These are phyloP conservation scores for Symbiotaphrina buchneri DNA, from an alignment of 495 filamentous ascomycete genomes.

Conservation along the genomic window DNA sequence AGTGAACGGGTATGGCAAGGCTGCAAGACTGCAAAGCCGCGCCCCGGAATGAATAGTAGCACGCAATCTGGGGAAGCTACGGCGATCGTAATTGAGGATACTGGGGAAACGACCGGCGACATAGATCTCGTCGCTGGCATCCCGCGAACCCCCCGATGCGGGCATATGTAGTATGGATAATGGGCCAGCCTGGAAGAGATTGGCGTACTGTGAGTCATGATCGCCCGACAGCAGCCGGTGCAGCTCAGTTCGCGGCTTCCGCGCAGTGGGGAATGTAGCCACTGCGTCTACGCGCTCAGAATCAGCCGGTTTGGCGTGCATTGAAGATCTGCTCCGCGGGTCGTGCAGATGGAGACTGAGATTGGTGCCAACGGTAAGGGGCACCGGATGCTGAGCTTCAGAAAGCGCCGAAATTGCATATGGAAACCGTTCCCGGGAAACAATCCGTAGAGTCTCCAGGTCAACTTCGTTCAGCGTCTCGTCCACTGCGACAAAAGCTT, in stretches of 20 bases:
- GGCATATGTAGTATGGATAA: slow-evolving; percentile 62
- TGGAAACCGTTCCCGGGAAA: slow-evolving; percentile 52
- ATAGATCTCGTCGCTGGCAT: slow-evolving; percentile 41
- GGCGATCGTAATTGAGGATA: slow-evolving; percentile 73
- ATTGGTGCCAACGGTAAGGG: slow-evolving; percentile 71
- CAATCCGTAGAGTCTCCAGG: slow-evolving; percentile 47
- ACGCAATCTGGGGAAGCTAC: slow-evolving; percentile 59
- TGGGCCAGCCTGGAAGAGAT: slow-evolving; percentile 61
- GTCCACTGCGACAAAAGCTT: slow-evolving; percentile 59
- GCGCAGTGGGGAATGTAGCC: slow-evolving; percentile 12
- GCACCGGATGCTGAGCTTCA: slow-evolving; percentile 43
- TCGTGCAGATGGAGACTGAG: slow-evolving; percentile 72
- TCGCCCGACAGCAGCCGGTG: slow-evolving; percentile 1
- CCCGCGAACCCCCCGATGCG: slow-evolving; percentile 21
- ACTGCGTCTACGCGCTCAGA: slow-evolving; percentile 1
- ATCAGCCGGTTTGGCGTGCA: not conserved
- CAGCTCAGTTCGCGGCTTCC: not conserved
- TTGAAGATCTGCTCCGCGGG: slow-evolving; percentile 19
- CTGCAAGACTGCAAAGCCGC: slow-evolving; percentile 52
- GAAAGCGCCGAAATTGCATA: slow-evolving; percentile 74
- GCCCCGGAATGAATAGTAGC: slow-evolving; percentile 70
- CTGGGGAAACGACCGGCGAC: slow-evolving; percentile 80
- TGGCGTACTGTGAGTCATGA: slow-evolving; percentile 31
- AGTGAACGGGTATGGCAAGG: slow-evolving; percentile 45
- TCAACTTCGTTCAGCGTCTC: slow-evolving; percentile 65